phyloP scores from a whole-genome alignment of 805 yeast genomes.

The Kodamaea lidongshanica region DNA sequence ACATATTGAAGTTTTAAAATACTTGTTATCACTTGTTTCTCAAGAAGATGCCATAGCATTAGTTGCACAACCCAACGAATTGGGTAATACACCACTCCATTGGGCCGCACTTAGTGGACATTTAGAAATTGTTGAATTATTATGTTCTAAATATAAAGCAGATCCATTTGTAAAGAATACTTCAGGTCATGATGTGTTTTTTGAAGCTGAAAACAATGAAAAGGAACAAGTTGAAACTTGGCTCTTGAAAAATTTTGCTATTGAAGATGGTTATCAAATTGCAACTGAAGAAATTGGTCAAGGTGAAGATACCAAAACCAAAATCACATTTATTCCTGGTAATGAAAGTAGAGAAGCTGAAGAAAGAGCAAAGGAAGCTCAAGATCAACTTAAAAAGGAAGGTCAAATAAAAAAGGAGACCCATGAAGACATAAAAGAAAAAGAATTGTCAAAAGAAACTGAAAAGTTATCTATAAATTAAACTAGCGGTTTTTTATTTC shows the following conservation, averaged over 20 bases:
- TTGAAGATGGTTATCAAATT: constrained; percentile 48
- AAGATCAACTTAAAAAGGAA: no score
- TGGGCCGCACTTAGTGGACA: constrained; percentile 96
- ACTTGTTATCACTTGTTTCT: constrained; percentile 45
- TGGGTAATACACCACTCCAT: constrained; percentile 91
- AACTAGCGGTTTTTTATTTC: not conserved
- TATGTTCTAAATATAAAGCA: constrained; percentile 70
- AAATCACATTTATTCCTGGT: constrained; percentile 38
- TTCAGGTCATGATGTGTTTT: constrained; percentile 76
- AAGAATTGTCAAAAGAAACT: constrained; percentile 14
- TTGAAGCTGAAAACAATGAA: constrained; percentile 78
- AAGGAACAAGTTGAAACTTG: constrained; percentile 73
- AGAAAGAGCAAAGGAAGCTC: constrained; percentile 35
- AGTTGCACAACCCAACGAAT: constrained; percentile 47
- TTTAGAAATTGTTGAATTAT: constrained; percentile 55
- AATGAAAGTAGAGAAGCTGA: constrained; percentile 41
- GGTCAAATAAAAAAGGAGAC: constrained; percentile 30
- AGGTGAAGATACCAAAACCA: constrained; percentile 21
- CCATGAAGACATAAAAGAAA: constrained; percentile 17
- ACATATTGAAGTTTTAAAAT: constrained; percentile 61
- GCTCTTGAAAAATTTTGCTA: constrained; percentile 65
- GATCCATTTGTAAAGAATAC: constrained; percentile 76
- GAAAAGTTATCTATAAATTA: constrained; percentile 2
- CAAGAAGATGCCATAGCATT: constrained; percentile 36
- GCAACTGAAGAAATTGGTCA: constrained; percentile 30